Evolutionary conservation across 23 red algal species (phyloP).

Genomic region (Gracilaria vermiculophylla): DNA sequence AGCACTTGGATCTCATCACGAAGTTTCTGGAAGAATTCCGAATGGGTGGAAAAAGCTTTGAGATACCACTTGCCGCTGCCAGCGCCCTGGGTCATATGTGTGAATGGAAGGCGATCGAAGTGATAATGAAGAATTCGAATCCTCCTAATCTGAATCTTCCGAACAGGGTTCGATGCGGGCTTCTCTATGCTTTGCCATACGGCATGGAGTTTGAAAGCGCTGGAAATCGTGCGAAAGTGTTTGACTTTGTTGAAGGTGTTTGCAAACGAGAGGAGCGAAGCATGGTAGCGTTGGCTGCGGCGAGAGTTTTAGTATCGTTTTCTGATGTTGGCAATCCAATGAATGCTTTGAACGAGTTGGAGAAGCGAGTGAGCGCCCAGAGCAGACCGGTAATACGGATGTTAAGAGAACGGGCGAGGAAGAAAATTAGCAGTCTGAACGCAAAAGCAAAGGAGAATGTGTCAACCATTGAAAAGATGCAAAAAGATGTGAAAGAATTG

Average conservation of each 20-base stretch:
- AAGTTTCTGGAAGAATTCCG: constrained; percentile 32
- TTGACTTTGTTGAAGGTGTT: constrained; percentile 48
- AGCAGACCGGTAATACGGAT: constrained; percentile 24
- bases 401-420: constrained; percentile 27
- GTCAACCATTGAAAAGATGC: constrained; percentile 30
- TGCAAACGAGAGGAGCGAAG: constrained; percentile 22
- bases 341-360: constrained; percentile 38
- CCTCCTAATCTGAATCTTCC: constrained; percentile 24
- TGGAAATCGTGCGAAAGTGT: constrained; percentile 26
- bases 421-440: not conserved
- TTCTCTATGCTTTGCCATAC: constrained; percentile 21
- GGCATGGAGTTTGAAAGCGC: constrained; percentile 28
- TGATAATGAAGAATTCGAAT: constrained; percentile 34
- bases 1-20: constrained; percentile 34
- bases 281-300: constrained; percentile 15
- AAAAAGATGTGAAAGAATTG: constrained; percentile 34
- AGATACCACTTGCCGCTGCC: constrained; percentile 48
- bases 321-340: constrained; percentile 39
- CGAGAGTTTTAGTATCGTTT: constrained; percentile 12
- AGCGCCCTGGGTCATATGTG: constrained; percentile 42
- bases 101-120: constrained; percentile 52
- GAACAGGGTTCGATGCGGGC: constrained; percentile 1
- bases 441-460: not conserved
- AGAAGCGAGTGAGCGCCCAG: constrained; percentile 32
- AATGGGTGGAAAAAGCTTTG: constrained; percentile 50